Base-by-base conservation (phyloP, 2,329 filamentous ascomycete genomes). In the Cryphonectria carpinicola region DNA sequence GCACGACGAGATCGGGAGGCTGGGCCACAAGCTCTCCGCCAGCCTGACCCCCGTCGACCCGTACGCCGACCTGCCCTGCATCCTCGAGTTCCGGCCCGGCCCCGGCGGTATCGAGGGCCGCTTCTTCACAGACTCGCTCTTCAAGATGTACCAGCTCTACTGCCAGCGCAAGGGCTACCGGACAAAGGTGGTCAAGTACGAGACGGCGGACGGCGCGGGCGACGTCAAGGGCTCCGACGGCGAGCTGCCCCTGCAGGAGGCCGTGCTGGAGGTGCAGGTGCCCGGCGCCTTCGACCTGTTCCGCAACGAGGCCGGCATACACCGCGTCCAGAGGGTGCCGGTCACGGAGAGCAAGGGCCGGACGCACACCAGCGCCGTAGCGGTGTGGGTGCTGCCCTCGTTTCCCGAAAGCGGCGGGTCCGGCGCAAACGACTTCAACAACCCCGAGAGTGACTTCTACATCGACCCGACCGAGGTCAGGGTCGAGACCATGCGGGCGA, bases 261-360 rank as follows among this genome's bases (percentile, higher is more conserved):
- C 93, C 10, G 89, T 99, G 35, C 86, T 99, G 37, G 94, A 98
- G 79, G 85, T 99, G 49, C 88, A 91, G 71, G 87, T 90, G 65
- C 82, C 88, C 1, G 93, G 93, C 41, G 91, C 94, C 32, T 99
- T 97, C 81, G 93, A 92, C 72, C 78, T 89, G 1, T 89, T 99
- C 76, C 89, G 95, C 72, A 91, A 91, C 76, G 96, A 99, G 81
- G 93, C 95, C 3, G 96, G 96, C 43, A 96, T 99, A 74, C 96
- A 99, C 80, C 89, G 96, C 39, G 96, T 99, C 0, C 96, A 99
- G 84, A 90, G 96, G 37, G 91, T 99, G 4, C 96, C 96, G 1
- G 91, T 91, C 14, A 99, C 96, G 0, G 96, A 99, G 80, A 93
- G 86, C 74, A 95, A 94, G 78, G 96, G 96, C 1, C 90, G 96